Conservation (phyloP, 1,139 yeast genomes). For the Pichia sp. region DNA sequence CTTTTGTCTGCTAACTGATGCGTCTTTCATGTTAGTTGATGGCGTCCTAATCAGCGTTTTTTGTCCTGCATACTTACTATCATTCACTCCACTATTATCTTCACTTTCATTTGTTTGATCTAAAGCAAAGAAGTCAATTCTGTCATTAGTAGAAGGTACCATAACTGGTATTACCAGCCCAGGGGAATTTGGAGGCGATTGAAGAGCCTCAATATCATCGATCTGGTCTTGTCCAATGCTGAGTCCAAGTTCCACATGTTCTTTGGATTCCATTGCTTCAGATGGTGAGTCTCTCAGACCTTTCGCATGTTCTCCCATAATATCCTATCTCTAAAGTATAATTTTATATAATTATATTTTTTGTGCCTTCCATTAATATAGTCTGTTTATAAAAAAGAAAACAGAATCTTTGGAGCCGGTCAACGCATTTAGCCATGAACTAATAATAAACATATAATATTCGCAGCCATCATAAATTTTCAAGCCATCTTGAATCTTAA, state of each 20-base stretch:
- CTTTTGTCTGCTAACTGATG: neutral
- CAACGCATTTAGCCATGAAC: no score
- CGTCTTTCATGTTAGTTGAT: neutral
- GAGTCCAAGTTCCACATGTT: constrained; percentile 5
- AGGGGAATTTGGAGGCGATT: constrained; percentile 31
- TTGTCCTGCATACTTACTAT: neutral
- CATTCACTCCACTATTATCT: neutral
- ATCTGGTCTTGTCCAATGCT: constrained; percentile 9
- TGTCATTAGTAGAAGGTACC: constrained; percentile 25
- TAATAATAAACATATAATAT: no score
- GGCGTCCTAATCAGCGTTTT: neutral
- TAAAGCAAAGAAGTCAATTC: constrained; percentile 33
- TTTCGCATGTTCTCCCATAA: no score
- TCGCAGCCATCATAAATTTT: no score
- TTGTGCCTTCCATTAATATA: no score
- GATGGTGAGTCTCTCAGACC: no score
- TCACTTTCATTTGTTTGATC: constrained; percentile 12
- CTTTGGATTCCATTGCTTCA: no score
- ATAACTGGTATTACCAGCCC: constrained; percentile 25
- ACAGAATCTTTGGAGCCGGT: no score
- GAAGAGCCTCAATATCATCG: constrained; percentile 12
- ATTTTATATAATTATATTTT: no score
- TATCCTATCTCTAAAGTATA: no score
- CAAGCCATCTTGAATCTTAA: no score
- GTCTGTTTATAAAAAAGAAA: no score